A percentile compares a stretch with the other conserved stretches of the same genome.
phyloP scores from a whole-genome alignment of 345 rosid genomes.

The Hibiscus syriacus region DNA sequence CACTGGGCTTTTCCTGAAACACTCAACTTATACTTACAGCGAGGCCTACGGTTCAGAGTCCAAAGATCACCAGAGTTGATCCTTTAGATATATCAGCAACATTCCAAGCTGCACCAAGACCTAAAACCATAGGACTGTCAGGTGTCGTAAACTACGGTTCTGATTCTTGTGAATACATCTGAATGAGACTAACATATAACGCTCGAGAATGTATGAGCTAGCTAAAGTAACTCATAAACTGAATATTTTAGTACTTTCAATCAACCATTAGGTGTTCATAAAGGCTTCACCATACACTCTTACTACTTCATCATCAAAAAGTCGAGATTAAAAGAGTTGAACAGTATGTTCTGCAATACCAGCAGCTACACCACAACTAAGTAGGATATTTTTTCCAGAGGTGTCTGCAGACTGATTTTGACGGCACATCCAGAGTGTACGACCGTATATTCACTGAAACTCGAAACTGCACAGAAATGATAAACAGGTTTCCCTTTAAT shows the following conservation, averaged over 20 bases:
- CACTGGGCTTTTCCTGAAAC: background rate
- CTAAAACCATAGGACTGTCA: conserved; percentile 23
- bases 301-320: background rate
- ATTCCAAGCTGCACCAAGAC: conserved; percentile 97
- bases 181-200: background rate
- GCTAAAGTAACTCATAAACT: background rate
- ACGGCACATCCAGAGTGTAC: conserved; percentile 95
- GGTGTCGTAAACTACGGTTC: background rate
- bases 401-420: conserved; percentile 55
- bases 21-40: conserved; percentile 45
- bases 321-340: background rate
- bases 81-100: conserved; percentile 73
- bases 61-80: conserved; percentile 74
- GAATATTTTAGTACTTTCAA: background rate
- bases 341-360: conserved; percentile 21
- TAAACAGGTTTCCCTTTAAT: conserved; percentile 68
- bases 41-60: conserved; percentile 91
- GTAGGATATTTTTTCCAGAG: conserved; percentile 71
- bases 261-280: background rate
- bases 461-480: conserved; percentile 89
- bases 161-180: background rate
- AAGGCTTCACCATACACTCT: background rate
- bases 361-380: conserved; percentile 85
- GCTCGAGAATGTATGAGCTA: background rate
- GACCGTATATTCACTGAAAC: conserved; percentile 88